Conservation (phyloP, 345 rosid genomes). For the Linum trigynum region DNA sequence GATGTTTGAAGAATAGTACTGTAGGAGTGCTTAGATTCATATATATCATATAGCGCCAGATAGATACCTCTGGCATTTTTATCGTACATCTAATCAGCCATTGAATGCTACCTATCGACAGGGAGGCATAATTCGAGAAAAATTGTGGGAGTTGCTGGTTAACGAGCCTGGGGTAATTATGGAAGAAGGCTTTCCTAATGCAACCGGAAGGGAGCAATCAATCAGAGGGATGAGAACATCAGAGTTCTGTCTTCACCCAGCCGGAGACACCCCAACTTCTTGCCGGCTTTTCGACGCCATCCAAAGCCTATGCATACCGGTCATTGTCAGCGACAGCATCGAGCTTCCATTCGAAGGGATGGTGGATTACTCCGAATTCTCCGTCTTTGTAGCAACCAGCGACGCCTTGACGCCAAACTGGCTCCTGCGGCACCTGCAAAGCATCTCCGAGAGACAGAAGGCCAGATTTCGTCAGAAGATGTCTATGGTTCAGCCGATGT, state of each 20-base stretch:
- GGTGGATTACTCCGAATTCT: slow-evolving; percentile 62
- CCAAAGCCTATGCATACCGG: slow-evolving; percentile 90
- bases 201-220: slow-evolving; percentile 84
- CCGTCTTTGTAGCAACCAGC: slow-evolving; percentile 55
- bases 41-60: background rate
- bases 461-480: slow-evolving; percentile 45
- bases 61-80: background rate
- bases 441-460: slow-evolving; percentile 39
- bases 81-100: background rate
- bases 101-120: slow-evolving; percentile 13
- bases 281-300: slow-evolving; percentile 94
- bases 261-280: slow-evolving; percentile 95
- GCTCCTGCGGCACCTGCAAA: slow-evolving; percentile 54
- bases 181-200: slow-evolving; percentile 98
- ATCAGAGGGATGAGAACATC: slow-evolving; percentile 84
- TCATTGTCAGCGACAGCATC: slow-evolving; percentile 71
- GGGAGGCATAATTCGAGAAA: slow-evolving; percentile 84
- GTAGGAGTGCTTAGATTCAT: background rate
- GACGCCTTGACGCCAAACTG: slow-evolving; percentile 72
- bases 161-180: slow-evolving; percentile 44
- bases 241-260: slow-evolving; percentile 93
- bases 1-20: background rate
- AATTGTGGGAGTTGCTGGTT: slow-evolving; percentile 74
- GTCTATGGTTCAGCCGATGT: slow-evolving; percentile 49
- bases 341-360: slow-evolving; percentile 93